Base-by-base conservation (phyloP, 345 rosid species). In the Psidium friedrichsthalianum region DNA sequence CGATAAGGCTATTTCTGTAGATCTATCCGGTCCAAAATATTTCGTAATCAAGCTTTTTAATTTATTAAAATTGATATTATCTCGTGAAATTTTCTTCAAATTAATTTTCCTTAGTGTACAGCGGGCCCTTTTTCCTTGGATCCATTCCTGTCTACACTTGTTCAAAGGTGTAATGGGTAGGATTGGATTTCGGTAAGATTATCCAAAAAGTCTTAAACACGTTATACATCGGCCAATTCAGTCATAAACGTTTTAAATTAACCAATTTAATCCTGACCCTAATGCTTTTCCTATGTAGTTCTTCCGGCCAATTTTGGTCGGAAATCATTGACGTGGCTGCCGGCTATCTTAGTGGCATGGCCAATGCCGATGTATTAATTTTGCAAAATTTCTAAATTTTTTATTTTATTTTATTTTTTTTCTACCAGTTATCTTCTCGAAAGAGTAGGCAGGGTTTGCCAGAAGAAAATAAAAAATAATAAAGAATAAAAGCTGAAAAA, bases 281-380 rank as follows among this genome's bases (percentile, higher is more conserved):
- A 11, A 64, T 8, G 1, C 32, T 64, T 18, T 64, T 64, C 0
- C 0, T 1, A 15, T 64, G 1, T 29, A 64, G 15, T 4, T 11
- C 1, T 64, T 36, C 1, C 5, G 1, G 2, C 1, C 11, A 11
- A 32, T 29, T 64, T 29, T 29, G 1, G 5, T 29, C 1, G 15
- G 5, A 61, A 61, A 61, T 61, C 4, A 29, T 6, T 27, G 5
- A 29, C 1, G 11, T 61, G 11, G 42, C 21, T 64, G 0, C 2
- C 6, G 4, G 4, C 3, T 14, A 1, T 64, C 11, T 32, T 8
- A 64, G 1, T 32, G 44, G 6, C 6, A 64, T 3, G 44, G 18
- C 6, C 2, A 0, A 3, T 0, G 6, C 22, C 8, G 9, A 64
- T 1, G 2, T 32, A 5, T 5, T 15, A 2, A 16, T 64, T 32